phyloP scores from a whole-genome alignment of 768 basidiomycete genomes.

The Lenzites betulinus region DNA sequence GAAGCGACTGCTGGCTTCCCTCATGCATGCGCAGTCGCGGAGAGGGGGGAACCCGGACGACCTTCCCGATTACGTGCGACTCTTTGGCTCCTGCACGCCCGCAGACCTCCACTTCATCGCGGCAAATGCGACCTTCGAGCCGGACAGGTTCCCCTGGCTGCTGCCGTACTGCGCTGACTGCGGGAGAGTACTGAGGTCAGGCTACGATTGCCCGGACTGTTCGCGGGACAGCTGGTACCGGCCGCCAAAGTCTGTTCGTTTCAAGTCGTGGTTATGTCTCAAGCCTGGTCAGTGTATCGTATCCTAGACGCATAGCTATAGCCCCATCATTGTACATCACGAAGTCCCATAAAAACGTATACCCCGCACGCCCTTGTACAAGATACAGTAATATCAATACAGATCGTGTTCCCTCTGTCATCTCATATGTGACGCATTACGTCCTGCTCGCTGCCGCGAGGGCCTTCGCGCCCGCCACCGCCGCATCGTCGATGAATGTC shows the following conservation, averaged over 20 bases:
- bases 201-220: background rate
- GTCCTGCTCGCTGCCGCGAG: conserved; percentile 38
- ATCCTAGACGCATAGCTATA: background rate
- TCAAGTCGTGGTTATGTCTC: background rate
- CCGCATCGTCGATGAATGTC: conserved; percentile 69
- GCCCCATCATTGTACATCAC: no score
- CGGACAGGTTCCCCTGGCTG: background rate
- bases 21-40: background rate
- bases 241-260: background rate
- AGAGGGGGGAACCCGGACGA: background rate
- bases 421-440: background rate
- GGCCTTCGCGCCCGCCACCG: conserved; percentile 61
- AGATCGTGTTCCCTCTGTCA: background rate
- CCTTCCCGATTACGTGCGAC: background rate
- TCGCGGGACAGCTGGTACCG: background rate
- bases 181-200: background rate
- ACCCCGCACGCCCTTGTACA: no score
- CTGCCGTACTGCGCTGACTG: background rate
- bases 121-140: background rate
- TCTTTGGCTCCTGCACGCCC: background rate
- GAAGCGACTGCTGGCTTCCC: background rate
- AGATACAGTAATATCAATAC: background rate
- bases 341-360: no score
- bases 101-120: background rate
- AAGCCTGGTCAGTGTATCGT: background rate